Conservation (phyloP, 2,329 filamentous ascomycete species). For the Botrytis sinoallii region DNA sequence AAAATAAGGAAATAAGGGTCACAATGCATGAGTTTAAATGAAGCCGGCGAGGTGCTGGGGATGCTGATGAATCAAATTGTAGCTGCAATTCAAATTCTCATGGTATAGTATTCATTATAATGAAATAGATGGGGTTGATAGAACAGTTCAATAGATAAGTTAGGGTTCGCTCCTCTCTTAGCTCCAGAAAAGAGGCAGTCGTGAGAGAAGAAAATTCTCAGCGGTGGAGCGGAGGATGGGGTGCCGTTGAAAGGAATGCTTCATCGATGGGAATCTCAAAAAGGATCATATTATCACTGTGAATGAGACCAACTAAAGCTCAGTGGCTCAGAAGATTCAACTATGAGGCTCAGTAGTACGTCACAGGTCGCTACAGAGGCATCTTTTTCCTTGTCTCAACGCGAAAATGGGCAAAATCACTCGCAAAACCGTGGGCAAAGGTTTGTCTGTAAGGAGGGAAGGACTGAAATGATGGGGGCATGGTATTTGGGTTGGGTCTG, state of each 20-base stretch:
- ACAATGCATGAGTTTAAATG: neutral
- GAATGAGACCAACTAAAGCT: neutral
- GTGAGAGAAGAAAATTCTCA: no score
- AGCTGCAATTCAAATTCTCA: neutral
- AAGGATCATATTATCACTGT: neutral
- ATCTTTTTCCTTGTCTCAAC: neutral
- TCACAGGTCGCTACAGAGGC: neutral
- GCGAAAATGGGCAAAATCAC: neutral
- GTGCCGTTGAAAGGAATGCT: neutral
- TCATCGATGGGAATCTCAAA: neutral
- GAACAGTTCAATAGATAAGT: no score
- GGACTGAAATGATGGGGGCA: neutral
- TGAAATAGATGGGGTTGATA: neutral
- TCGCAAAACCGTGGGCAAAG: neutral
- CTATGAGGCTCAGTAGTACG: neutral
- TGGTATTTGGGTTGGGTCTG: neutral
- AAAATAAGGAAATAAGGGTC: neutral
- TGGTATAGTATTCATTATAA: neutral
- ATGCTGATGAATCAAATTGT: neutral
- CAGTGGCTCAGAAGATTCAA: neutral
- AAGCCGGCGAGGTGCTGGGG: neutral
- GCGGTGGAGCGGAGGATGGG: neutral
- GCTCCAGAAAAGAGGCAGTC: neutral
- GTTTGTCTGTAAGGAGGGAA: neutral
- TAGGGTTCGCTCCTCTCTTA: no score